A percentile compares a stretch with the other conserved stretches of the same genome.
Evolutionary conservation across 228 moss, liverwort and hornwort genomes (phyloP).

Genomic region (Sphagnum magellanicum): DNA sequence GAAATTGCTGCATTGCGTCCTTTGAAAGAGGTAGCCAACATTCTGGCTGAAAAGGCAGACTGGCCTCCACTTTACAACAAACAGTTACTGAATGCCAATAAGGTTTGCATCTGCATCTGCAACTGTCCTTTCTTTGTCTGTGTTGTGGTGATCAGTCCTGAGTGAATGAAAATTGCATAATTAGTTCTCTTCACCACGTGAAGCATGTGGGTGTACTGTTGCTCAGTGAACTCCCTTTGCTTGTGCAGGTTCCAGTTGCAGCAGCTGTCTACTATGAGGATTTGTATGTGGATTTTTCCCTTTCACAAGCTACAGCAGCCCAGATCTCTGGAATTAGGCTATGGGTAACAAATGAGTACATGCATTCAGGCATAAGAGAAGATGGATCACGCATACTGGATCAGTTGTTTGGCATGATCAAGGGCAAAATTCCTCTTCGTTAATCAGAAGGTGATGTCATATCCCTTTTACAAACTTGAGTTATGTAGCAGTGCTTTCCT

Average conservation of each 20-base stretch:
- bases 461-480: too few relatives aligned
- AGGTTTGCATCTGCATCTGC: slow-evolving; percentile 20
- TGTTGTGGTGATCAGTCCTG: too few relatives aligned
- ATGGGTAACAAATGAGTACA: slow-evolving; percentile 92
- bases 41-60: slow-evolving; percentile 65
- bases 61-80: slow-evolving; percentile 78
- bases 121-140: background rate
- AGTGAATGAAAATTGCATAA: too few relatives aligned
- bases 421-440: slow-evolving; percentile 66
- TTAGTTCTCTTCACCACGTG: too few relatives aligned
- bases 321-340: slow-evolving; percentile 71
- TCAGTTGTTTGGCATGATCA: slow-evolving; percentile 78
- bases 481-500: too few relatives aligned
- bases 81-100: slow-evolving; percentile 54
- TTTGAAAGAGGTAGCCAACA: slow-evolving; percentile 73
- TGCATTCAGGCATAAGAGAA: slow-evolving; percentile 79
- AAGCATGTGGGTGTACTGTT: too few relatives aligned
- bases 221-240: background rate
- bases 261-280: slow-evolving; percentile 89
- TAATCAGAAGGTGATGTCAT: slow-evolving; percentile 5
- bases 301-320: slow-evolving; percentile 64
- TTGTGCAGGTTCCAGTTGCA: slow-evolving; percentile 72
- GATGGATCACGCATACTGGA: slow-evolving; percentile 83
- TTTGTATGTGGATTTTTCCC: slow-evolving; percentile 66
- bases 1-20: slow-evolving; percentile 72